Evolutionary conservation across 768 basidiomycete species (phyloP).

Genomic region (Podaxis mareebaensis): DNA sequence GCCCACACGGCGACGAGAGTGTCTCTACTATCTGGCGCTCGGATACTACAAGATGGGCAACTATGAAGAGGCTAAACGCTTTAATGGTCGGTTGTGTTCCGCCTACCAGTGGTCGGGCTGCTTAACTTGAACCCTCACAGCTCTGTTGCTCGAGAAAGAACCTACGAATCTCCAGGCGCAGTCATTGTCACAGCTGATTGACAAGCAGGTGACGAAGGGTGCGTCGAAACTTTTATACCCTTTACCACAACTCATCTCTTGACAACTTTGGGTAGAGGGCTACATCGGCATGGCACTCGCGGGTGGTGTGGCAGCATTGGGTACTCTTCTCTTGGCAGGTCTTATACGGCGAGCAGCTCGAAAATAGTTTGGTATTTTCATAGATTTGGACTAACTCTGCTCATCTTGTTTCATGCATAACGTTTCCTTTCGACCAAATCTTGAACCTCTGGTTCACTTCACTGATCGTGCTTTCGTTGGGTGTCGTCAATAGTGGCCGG

Average conservation of each 20-base stretch:
- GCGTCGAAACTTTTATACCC: constrained; percentile 20
- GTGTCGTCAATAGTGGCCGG: not conserved
- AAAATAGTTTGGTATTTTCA: constrained; percentile 35
- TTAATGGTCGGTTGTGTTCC: constrained; percentile 74
- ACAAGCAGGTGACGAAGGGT: constrained; percentile 84
- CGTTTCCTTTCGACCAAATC: not conserved
- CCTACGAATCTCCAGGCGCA: constrained; percentile 92
- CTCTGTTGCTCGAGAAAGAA: constrained; percentile 85
- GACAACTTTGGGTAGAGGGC: constrained; percentile 62
- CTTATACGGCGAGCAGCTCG: constrained; percentile 82
- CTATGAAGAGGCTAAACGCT: constrained; percentile 88
- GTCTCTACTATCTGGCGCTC: constrained; percentile 93
- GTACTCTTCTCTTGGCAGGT: constrained; percentile 71
- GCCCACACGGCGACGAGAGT: constrained; percentile 86
- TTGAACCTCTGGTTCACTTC: not conserved
- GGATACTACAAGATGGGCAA: constrained; percentile 98
- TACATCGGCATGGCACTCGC: constrained; percentile 97
- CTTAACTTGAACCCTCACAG: constrained; percentile 38
- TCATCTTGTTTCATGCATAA: not conserved
- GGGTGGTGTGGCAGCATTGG: constrained; percentile 86
- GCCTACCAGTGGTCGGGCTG: not conserved
- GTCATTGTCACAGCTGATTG: constrained; percentile 83
- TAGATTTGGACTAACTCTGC: constrained; percentile 2
- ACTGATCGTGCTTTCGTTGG: not conserved
- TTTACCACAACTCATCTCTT: not conserved